These are phyloP conservation scores for Diospyros kaki DNA, from an alignment of 148 eudicot species.

Conservation along the genomic window DNA sequence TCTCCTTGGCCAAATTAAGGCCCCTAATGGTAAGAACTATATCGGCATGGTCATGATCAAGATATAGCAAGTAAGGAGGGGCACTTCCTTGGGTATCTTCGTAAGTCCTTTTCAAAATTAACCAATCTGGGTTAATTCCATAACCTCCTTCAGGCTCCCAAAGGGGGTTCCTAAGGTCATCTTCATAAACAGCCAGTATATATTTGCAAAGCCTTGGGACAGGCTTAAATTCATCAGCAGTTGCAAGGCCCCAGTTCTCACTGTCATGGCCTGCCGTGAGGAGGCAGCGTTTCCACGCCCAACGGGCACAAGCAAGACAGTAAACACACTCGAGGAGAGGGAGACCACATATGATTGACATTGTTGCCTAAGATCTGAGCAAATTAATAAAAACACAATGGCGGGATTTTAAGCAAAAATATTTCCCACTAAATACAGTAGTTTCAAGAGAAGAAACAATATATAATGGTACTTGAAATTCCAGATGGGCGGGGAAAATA, in stretches of 20 bases:
- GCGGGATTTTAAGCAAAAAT: not conserved
- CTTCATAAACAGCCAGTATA: conserved; percentile 80
- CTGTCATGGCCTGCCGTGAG: conserved; percentile 86
- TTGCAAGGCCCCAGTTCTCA: conserved; percentile 76
- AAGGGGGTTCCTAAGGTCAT: conserved; percentile 62
- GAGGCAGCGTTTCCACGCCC: conserved; percentile 95
- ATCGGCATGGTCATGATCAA: conserved; percentile 76
- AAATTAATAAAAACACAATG: conserved; percentile 19
- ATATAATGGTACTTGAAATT: not conserved
- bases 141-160: conserved; percentile 87
- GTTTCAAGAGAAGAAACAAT: not conserved
- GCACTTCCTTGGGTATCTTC: conserved; percentile 57
- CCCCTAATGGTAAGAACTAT: conserved; percentile 91
- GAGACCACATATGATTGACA: conserved; percentile 75
- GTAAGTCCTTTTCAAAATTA: conserved; percentile 52
- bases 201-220: conserved; percentile 84
- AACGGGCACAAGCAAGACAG: conserved; percentile 80
- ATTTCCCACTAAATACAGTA: not conserved
- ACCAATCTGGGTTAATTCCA: conserved; percentile 59
- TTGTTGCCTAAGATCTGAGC: conserved; percentile 28
- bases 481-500: not conserved
- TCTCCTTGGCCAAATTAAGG: conserved; percentile 72
- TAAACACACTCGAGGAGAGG: conserved; percentile 91
- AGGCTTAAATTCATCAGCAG: conserved; percentile 86
- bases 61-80: conserved; percentile 73